Evolutionary conservation across 108 stramenopile genomes (phyloP).

Genomic region (Pseudonitzschia pungens): DNA sequence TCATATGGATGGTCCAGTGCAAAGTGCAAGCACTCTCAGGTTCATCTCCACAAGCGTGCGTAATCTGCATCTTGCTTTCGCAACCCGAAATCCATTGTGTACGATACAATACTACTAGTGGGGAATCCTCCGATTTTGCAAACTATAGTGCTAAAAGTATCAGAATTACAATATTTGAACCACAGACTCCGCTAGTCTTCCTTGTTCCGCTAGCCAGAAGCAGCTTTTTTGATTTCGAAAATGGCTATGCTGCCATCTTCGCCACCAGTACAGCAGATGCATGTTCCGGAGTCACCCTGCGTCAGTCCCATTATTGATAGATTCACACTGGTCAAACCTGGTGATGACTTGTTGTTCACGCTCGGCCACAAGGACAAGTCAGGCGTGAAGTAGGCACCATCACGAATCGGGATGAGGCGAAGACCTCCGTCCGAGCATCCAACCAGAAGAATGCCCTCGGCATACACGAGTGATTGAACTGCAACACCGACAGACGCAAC

Average conservation of each 20-base stretch:
- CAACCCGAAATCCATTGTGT: too few species aligned
- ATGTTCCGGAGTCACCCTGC: slow-evolving; percentile 29
- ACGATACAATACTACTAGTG: too few species aligned
- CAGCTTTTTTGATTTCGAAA: slow-evolving; percentile 54
- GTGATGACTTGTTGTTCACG: slow-evolving; percentile 49
- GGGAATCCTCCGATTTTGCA: neutral
- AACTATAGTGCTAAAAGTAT: neutral
- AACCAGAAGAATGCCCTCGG: slow-evolving; percentile 48
- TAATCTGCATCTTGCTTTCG: too few species aligned
- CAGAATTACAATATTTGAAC: neutral
- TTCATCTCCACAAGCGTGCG: too few species aligned
- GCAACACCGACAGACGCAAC: slow-evolving; percentile 58
- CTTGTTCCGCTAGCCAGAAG: slow-evolving; percentile 3
- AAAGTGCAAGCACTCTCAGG: too few species aligned
- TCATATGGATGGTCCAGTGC: too few species aligned
- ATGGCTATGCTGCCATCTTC: slow-evolving; percentile 67
- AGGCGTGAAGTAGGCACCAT: slow-evolving; percentile 45
- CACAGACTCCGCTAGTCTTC: neutral
- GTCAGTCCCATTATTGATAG: slow-evolving; percentile 31
- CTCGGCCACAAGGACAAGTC: slow-evolving; percentile 55
- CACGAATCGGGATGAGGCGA: slow-evolving; percentile 52
- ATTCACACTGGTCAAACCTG: slow-evolving; percentile 48
- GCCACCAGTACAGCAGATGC: slow-evolving; percentile 59
- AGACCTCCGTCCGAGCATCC: slow-evolving; percentile 68
- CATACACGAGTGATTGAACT: slow-evolving; percentile 39